These are phyloP conservation scores for Ganoderma leucocontextum DNA, from an alignment of 1,284 basidiomycete genomes.

Conservation along the genomic window DNA sequence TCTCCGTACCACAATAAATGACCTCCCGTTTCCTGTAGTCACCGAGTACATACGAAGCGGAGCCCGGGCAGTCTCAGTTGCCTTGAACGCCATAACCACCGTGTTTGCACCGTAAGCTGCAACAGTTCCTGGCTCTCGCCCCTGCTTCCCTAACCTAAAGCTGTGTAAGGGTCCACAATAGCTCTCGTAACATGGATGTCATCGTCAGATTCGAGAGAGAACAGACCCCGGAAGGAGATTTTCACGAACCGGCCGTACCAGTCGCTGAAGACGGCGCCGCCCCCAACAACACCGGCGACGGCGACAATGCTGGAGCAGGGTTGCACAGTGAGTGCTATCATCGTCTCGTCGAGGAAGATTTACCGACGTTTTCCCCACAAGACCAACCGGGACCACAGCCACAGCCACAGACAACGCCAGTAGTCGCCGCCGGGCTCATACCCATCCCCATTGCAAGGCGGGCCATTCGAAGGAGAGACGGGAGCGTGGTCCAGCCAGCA, in stretches of 20 bases:
- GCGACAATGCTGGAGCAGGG: background rate
- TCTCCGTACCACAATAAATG: background rate
- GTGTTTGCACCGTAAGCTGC: conserved; percentile 5
- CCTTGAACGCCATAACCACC: conserved; percentile 4
- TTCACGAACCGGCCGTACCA: background rate
- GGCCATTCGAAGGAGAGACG: conserved; percentile 3
- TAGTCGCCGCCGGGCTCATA: background rate
- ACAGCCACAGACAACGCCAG: background rate
- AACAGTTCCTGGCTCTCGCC: background rate
- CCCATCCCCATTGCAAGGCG: conserved; percentile 1
- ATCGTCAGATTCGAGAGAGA: background rate
- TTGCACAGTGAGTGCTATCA: background rate
- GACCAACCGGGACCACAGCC: background rate
- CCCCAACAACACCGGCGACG: background rate
- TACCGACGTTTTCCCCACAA: background rate
- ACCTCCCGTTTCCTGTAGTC: conserved; percentile 4
- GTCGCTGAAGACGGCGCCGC: background rate
- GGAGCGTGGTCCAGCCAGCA: background rate
- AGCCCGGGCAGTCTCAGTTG: background rate
- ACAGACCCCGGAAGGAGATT: background rate
- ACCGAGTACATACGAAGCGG: conserved; percentile 3
- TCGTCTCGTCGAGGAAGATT: background rate
- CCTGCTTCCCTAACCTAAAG: background rate
- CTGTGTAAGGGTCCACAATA: background rate
- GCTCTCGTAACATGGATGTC: background rate